phyloP scores from a whole-genome alignment of 2,329 filamentous ascomycete species.

The Fusarium dimerum region DNA sequence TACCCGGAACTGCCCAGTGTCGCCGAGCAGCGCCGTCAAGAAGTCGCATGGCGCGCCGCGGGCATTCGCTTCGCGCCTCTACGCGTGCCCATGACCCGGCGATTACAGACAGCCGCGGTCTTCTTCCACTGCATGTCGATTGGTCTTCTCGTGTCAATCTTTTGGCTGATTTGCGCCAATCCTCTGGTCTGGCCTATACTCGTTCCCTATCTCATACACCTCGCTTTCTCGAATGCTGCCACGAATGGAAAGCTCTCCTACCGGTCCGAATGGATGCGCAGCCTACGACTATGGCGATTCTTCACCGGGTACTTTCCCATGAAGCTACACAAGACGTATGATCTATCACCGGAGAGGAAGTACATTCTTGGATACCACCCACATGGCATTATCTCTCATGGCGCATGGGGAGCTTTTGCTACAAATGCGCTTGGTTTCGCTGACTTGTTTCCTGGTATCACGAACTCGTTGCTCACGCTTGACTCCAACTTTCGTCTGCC shows the following conservation, averaged over 20 bases:
- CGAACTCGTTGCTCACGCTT: slow-evolving; percentile 89
- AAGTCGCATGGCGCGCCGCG: slow-evolving; percentile 39
- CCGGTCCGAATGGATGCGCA: slow-evolving; percentile 74
- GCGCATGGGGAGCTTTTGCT: slow-evolving; percentile 88
- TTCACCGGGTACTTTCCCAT: slow-evolving; percentile 95
- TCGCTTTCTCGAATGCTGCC: slow-evolving; percentile 76
- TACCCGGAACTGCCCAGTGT: slow-evolving; percentile 33
- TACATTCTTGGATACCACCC: slow-evolving; percentile 98
- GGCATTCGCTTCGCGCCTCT: slow-evolving; percentile 83
- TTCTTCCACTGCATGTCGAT: slow-evolving; percentile 73
- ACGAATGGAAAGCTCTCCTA: slow-evolving; percentile 74
- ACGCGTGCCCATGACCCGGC: slow-evolving; percentile 68
- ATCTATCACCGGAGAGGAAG: slow-evolving; percentile 78
- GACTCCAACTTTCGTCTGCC: slow-evolving; percentile 95
- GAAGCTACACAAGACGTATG: slow-evolving; percentile 78
- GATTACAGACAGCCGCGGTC: slow-evolving; percentile 77
- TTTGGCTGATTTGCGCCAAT: slow-evolving; percentile 89
- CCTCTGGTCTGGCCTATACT: slow-evolving; percentile 86
- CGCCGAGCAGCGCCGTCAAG: slow-evolving; percentile 24
- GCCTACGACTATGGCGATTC: slow-evolving; percentile 76
- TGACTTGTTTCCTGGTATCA: slow-evolving; percentile 90
- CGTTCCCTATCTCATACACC: slow-evolving; percentile 77
- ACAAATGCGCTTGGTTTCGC: slow-evolving; percentile 88
- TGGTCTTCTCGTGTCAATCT: slow-evolving; percentile 70
- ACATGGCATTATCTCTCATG: slow-evolving; percentile 95